Evolutionary conservation across 139 green algal species (phyloP).

Genomic region (Edaphochlamys debaryana): DNA sequence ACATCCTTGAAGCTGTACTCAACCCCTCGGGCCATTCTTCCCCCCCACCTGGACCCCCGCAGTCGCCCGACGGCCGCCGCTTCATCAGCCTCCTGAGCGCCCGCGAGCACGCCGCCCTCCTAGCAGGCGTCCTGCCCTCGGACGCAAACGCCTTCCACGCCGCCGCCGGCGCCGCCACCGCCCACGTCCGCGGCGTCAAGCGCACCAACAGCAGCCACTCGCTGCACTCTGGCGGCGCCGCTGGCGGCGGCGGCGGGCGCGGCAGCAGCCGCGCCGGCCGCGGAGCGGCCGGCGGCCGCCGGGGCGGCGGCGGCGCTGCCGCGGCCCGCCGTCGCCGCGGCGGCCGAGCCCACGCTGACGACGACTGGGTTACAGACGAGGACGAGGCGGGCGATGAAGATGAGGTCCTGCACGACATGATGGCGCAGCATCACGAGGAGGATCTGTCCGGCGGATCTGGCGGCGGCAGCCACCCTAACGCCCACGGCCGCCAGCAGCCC

Average conservation of each 20-base stretch:
- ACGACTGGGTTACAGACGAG: neutral
- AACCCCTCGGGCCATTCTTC: too few relatives aligned
- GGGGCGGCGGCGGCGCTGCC: too few relatives aligned
- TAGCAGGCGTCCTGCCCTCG: neutral
- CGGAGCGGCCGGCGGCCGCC: neutral
- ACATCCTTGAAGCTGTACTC: too few relatives aligned
- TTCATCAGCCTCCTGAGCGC: constrained; percentile 33
- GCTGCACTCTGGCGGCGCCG: neutral
- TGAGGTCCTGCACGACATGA: neutral
- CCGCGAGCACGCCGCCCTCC: constrained; percentile 19
- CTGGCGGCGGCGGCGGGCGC: neutral
- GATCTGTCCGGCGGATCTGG: too few relatives aligned
- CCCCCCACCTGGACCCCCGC: neutral
- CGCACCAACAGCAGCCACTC: neutral
- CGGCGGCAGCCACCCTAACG: neutral
- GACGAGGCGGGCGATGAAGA: neutral
- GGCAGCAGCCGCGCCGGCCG: neutral
- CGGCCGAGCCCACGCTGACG: too few relatives aligned
- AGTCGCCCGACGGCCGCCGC: constrained; percentile 31
- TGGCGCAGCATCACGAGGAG: neutral
- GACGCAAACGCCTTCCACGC: too few relatives aligned
- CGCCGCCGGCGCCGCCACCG: neutral
- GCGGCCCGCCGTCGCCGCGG: too few relatives aligned
- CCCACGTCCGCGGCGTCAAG: neutral
- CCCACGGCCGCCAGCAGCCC: too few relatives aligned